These are phyloP conservation scores for Citrus unshiu DNA, from an alignment of 345 rosid species.

Conservation along the genomic window DNA sequence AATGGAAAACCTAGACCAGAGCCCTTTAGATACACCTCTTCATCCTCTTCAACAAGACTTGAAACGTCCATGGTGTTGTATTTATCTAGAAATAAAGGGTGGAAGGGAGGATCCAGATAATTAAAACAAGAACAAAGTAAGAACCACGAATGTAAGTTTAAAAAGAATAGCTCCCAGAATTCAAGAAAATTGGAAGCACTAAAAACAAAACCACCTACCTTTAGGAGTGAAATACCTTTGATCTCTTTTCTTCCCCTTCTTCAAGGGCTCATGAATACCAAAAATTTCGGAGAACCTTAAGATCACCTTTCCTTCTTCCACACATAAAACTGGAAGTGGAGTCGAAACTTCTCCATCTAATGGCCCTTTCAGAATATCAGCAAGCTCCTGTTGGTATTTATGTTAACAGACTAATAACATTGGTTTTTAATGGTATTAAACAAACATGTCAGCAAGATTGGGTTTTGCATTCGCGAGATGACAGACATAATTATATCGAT, in stretches of 20 bases:
- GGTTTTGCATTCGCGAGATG: not conserved
- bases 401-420: not conserved
- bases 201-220: conserved; percentile 45
- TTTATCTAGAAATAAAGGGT: conserved; percentile 50
- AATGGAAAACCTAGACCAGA: conserved; percentile 38
- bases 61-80: conserved; percentile 52
- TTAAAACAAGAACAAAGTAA: not conserved
- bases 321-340: conserved; percentile 74
- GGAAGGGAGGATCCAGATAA: not conserved
- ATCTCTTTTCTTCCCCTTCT: conserved; percentile 62
- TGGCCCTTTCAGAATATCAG: conserved; percentile 38
- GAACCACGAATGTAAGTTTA: not conserved
- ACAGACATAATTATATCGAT: not conserved
- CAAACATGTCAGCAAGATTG: conserved; percentile 1
- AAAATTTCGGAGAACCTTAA: conserved; percentile 92
- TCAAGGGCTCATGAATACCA: conserved; percentile 75
- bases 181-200: not conserved
- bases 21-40: conserved; percentile 68
- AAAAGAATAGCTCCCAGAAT: not conserved
- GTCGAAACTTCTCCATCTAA: conserved; percentile 43
- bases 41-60: conserved; percentile 83
- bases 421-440: not conserved
- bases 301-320: conserved; percentile 83
- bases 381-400: conserved; percentile 29
- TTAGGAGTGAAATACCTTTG: conserved; percentile 45